These are phyloP conservation scores for Coprinellus micaceus DNA, from an alignment of 768 basidiomycete genomes.

Conservation along the genomic window DNA sequence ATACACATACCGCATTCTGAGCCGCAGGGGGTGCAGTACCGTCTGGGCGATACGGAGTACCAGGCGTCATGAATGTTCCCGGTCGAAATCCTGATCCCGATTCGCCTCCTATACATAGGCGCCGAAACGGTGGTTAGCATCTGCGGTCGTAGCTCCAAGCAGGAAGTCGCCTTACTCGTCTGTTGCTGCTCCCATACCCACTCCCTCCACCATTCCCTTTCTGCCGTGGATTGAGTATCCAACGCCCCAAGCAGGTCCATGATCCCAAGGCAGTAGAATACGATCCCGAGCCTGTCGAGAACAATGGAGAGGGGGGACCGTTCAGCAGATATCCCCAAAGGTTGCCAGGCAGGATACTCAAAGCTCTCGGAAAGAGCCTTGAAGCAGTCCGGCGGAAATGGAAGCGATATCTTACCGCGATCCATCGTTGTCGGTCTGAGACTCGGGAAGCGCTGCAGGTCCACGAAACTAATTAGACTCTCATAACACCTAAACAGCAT, in stretches of 20 bases:
- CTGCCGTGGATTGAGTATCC: constrained; percentile 40
- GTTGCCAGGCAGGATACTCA: neutral
- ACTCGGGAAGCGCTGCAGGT: constrained; percentile 55
- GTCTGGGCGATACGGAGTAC: constrained; percentile 2
- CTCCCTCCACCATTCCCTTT: constrained; percentile 62
- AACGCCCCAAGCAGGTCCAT: constrained; percentile 71
- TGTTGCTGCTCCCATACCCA: constrained; percentile 96
- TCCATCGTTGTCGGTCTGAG: constrained; percentile 66
- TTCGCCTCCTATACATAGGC: constrained; percentile 40
- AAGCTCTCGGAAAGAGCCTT: neutral
- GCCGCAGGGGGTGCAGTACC: no score
- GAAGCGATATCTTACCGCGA: constrained; percentile 48
- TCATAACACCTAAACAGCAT: constrained; percentile 2
- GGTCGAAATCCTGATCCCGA: constrained; percentile 72
- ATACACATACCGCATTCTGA: no score
- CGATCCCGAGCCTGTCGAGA: constrained; percentile 65
- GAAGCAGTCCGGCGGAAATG: no score
- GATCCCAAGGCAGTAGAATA: constrained; percentile 84
- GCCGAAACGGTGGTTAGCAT: neutral
- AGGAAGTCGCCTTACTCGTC: constrained; percentile 34
- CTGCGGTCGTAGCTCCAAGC: neutral
- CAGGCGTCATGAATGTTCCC: constrained; percentile 61
- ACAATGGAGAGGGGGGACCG: no score
- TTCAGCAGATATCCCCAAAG: neutral
- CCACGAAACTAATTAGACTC: constrained; percentile 2